Evolutionary conservation across 1,139 yeast species (phyloP).

Genomic region (Magnusiomyces ingens): DNA sequence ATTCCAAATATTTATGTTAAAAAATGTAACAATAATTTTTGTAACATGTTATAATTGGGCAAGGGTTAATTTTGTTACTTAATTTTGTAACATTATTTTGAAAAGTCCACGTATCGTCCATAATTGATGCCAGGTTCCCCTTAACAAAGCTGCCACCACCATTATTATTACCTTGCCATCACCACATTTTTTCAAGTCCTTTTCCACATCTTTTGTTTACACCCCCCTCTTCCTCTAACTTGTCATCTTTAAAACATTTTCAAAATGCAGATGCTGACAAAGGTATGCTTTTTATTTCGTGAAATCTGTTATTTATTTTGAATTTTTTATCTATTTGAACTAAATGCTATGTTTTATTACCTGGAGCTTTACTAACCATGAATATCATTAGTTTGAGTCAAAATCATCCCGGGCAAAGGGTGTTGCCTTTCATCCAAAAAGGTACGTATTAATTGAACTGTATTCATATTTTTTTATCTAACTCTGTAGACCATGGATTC

Average conservation of each 20-base stretch:
- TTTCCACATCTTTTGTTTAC: background rate
- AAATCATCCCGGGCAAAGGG: conserved; percentile 98
- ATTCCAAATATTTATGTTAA: too few relatives aligned
- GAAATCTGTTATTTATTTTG: background rate
- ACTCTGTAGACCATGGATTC: conserved; percentile 74
- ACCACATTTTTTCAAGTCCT: conserved; percentile 7
- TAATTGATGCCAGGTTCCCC: background rate
- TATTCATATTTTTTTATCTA: background rate
- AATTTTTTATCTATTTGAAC: background rate
- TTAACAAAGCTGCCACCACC: conserved; percentile 25
- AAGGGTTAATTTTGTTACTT: too few relatives aligned
- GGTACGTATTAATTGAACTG: conserved; percentile 32
- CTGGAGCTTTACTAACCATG: background rate
- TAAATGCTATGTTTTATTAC: background rate
- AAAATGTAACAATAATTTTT: too few relatives aligned
- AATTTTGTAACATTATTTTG: background rate
- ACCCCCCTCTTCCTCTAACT: background rate
- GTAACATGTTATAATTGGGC: too few relatives aligned
- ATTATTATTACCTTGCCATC: conserved; percentile 15
- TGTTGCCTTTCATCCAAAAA: conserved; percentile 93
- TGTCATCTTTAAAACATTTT: background rate
- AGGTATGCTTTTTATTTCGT: conserved; percentile 36
- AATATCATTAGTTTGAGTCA: conserved; percentile 66
- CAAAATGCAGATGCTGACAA: conserved; percentile 92
- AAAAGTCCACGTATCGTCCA: background rate